A percentile compares a stretch with the other conserved stretches of the same genome.
Evolutionary conservation across 345 rosid species (phyloP).

Genomic region (Eucalyptus brandiana): DNA sequence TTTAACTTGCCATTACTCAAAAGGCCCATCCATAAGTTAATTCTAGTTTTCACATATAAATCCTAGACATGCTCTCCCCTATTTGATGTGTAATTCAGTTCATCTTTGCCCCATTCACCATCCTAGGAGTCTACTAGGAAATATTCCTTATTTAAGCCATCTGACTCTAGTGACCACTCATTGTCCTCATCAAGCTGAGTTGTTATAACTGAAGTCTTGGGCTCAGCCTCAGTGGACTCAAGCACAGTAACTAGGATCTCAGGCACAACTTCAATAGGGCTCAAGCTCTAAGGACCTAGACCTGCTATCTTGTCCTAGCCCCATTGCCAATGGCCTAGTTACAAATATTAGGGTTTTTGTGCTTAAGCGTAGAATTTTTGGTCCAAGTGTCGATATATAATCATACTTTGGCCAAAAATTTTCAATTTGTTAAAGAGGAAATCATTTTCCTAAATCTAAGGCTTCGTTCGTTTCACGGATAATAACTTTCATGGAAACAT

Average conservation of each 20-base stretch:
- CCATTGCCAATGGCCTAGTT: neutral
- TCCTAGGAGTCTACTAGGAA: neutral
- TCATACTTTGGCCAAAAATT: neutral
- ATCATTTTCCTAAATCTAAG: too few species aligned
- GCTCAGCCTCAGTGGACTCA: neutral
- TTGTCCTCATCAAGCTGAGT: neutral
- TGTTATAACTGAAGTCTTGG: neutral
- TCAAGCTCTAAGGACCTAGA: neutral
- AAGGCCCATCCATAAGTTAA: too few species aligned
- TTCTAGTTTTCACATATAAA: too few species aligned
- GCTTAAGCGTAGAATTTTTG: fast-evolving
- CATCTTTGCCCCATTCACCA: neutral
- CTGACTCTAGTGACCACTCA: fast-evolving
- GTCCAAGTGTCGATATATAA: neutral
- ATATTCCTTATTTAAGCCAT: neutral
- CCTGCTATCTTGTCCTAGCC: neutral
- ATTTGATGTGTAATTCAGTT: neutral
- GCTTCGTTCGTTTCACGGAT: too few species aligned
- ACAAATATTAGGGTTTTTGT: fast-evolving
- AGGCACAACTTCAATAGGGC: neutral
- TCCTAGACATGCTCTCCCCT: neutral
- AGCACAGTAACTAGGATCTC: fast-evolving
- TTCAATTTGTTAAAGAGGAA: too few species aligned
- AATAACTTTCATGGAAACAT: too few species aligned
- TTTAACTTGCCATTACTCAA: too few species aligned